Base-by-base conservation (phyloP, 352 stramenopile species). In the Peronospora tabacina region DNA sequence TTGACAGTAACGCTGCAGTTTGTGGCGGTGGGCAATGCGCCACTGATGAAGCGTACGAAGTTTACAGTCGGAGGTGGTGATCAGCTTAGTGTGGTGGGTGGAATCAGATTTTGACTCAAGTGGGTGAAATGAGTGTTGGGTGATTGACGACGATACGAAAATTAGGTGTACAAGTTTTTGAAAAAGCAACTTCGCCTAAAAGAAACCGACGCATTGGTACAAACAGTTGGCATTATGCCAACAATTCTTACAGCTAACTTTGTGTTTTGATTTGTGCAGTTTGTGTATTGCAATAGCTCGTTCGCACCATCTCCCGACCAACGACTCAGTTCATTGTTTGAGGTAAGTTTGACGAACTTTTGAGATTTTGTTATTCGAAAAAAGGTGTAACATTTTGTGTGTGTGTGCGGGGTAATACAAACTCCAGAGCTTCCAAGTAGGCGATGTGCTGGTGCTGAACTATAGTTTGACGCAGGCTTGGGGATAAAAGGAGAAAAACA, bases 231-330 rank as follows among this genome's bases (percentile, higher is more conserved):
- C 7, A 4, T 12, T 13, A 0, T 11, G 2, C 1, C 11, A 1
- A 12, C 28, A 9, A 32, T 12, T 32, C 1, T 9, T 32, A 12
- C 3, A 9, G 11, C 1, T 32, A 12, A 32, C 3, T 41, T 35
- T 38, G 22, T 59, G 11, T 53, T 33, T 16, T n/a, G 20, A 15
- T 38, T 19, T 1, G 0, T 58, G 33, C 51, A 92, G 82, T 89
- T 92, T 67, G 76, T 92, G 35, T 92, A 90, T 55, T 92, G 82
- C 71, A 92, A 92, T 55, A 88, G 76, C 56, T 86, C 82, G 26
- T 92, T 92, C 49, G 79, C 82, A 13, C 82, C 82, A n/a, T 87
- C 76, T 3, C 82, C 79, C 3, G 82, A 89, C 38, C 82, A 92
- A 43, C 78, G 76, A 44, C 63, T 92, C 29, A 85, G 64, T 36